Evolutionary conservation across 1,284 basidiomycete genomes (phyloP), one percentile per base, ranked within the genome.

Genomic region (Rhodotorula sp.): DNA sequence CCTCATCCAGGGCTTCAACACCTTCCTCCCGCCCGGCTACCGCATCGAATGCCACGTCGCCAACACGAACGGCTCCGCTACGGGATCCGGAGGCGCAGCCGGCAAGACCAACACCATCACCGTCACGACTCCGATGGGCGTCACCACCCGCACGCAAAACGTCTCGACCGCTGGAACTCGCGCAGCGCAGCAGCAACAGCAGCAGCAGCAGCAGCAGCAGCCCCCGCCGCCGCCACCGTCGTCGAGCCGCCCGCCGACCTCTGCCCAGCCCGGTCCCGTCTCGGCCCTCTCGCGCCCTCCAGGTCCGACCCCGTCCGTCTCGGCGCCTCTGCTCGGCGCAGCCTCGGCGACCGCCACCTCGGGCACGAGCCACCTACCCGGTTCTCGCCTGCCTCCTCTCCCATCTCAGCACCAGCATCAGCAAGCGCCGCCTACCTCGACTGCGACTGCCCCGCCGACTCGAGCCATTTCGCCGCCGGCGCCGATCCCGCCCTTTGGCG

Each of bases 1-100:
- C 73, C 90, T 99, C 78, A 98, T 99, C 68, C 91, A 97, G 83
- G 97, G 97, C 48, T 99, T 99, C 87, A 99, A 99, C 84, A 98
- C 96, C 5, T 99, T 99, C 83, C 87, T 99, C 3, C 97, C 97
- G 1, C 88, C 91, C 31, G 96, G 96, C 49, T 99, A 99, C 84
- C 90, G 93, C 74, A 98, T 99, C 81, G 95, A 98, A 79, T 90
- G 94, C 81, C 89, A 90, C 71, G 85, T 84, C 57, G 73, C 66
- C 0, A 62, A 64, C 10, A 34, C 67, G 1, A 39, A 26, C 3
- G 61, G 48, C 1, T 31, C 54, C 1, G 67, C 48, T 5, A 46
- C 58, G 7, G 52, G 47, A 6, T 48, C 31, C 4, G 68, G 65
- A 10, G 47, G 58, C 8, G 64, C 64, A 15, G 39, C n/a, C 12